Evolutionary conservation across 2,329 filamentous ascomycete genomes (phyloP).

Genomic region (Talaromyces pinophilus): DNA sequence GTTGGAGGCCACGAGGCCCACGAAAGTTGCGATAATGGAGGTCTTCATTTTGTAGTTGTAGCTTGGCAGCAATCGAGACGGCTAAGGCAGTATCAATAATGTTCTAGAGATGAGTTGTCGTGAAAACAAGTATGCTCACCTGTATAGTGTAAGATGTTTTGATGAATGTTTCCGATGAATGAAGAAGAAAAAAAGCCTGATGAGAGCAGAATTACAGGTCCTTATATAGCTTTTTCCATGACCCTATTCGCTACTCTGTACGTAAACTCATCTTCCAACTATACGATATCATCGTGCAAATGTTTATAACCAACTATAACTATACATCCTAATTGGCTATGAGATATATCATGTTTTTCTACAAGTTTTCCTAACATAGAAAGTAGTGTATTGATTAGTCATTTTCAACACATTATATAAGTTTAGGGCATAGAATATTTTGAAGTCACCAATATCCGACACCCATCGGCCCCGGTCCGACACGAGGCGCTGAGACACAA

Average conservation of each 20-base stretch:
- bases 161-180: neutral
- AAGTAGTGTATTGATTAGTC: neutral
- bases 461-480: neutral
- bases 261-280: neutral
- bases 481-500: neutral
- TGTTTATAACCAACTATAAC: neutral
- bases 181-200: neutral
- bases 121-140: neutral
- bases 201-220: neutral
- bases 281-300: neutral
- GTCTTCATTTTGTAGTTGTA: neutral
- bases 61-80: neutral
- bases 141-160: neutral
- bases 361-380: neutral
- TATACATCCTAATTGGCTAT: neutral
- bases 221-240: neutral
- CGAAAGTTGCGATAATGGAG: neutral
- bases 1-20: neutral
- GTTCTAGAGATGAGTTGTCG: neutral
- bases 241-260: neutral
- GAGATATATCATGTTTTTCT: neutral
- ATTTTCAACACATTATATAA: neutral
- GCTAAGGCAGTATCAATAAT: neutral
- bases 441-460: neutral
- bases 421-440: neutral